Percentiles rank a stretch among this genome's conserved stretches.
These are phyloP conservation scores for Microbotryum lychnidis-dioicae DNA, from an alignment of 1,284 basidiomycete genomes.

Conservation along the genomic window DNA sequence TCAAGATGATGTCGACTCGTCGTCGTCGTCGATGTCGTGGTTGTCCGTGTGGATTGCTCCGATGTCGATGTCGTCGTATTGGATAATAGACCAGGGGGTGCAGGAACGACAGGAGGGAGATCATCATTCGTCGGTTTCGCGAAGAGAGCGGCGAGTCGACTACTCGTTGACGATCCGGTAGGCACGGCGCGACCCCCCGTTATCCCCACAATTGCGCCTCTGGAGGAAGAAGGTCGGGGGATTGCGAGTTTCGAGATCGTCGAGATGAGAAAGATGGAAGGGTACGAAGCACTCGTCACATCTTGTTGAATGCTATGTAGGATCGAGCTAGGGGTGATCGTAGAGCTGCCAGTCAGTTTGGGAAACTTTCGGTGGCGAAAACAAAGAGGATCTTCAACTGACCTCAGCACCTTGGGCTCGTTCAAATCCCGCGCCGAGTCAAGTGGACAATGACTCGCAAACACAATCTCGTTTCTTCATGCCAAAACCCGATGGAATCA, in stretches of 20 bases:
- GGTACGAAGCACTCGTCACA: background rate
- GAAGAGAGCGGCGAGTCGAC: slow-evolving; percentile 30
- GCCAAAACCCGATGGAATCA: background rate
- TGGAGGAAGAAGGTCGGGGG: slow-evolving; percentile 1
- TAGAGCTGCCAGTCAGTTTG: too few species aligned
- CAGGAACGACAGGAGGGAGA: slow-evolving; percentile 11
- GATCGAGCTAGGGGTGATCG: too few species aligned
- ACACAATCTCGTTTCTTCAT: slow-evolving; percentile 8
- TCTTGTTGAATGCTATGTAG: too few species aligned
- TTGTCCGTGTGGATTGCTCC: background rate
- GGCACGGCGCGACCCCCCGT: background rate
- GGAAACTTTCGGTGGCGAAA: too few species aligned
- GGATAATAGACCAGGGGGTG: slow-evolving; percentile 4
- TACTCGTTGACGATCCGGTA: slow-evolving; percentile 7
- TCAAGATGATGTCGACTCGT: slow-evolving; percentile 10
- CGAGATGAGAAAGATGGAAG: background rate
- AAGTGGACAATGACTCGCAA: slow-evolving; percentile 5
- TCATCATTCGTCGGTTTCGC: slow-evolving; percentile 7
- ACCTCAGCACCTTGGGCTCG: background rate
- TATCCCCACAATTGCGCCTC: background rate
- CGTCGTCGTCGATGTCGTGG: background rate
- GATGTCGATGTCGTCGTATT: too few species aligned
- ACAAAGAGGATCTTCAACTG: slow-evolving; percentile 19
- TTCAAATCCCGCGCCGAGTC: too few species aligned
- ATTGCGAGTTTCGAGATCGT: slow-evolving; percentile 12